These are phyloP conservation scores for Trypanosoma platydactyli DNA, from an alignment of 208 protist genomes.

Conservation along the genomic window DNA sequence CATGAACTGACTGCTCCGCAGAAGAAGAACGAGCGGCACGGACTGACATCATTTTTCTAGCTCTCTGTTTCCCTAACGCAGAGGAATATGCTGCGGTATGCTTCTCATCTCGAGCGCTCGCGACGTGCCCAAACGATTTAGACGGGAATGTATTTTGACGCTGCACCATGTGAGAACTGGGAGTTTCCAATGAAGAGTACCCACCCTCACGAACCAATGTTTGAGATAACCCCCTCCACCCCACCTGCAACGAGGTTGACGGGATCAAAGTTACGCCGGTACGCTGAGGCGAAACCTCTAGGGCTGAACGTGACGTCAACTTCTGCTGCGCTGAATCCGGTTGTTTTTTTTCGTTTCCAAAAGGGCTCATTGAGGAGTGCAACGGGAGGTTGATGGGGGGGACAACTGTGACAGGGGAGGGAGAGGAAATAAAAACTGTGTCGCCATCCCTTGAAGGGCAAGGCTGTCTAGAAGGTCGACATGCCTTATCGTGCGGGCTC, in stretches of 20 bases:
- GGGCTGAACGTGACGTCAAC: background rate
- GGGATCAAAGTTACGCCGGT: background rate
- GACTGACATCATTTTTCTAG: background rate
- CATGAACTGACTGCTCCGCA: too few relatives aligned
- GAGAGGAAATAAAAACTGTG: background rate
- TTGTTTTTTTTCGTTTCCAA: background rate
- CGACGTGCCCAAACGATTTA: background rate
- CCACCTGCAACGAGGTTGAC: background rate
- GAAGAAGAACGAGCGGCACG: background rate
- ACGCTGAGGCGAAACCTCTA: background rate
- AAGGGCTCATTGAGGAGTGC: background rate
- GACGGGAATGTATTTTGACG: conserved; percentile 1
- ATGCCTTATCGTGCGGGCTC: background rate
- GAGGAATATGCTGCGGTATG: background rate
- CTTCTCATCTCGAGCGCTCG: too few relatives aligned
- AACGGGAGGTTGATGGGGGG: background rate
- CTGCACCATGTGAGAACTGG: background rate
- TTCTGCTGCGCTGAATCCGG: background rate
- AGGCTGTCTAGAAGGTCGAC: conserved; percentile 15
- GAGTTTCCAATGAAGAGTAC: background rate
- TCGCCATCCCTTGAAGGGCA: conserved; percentile 9
- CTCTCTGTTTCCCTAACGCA: background rate
- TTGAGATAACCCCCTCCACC: background rate
- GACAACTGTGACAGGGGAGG: background rate
- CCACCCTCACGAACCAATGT: background rate